Evolutionary conservation across 176 grass and related monocot species (phyloP).

Genomic region (Aegilops sharonensis): DNA sequence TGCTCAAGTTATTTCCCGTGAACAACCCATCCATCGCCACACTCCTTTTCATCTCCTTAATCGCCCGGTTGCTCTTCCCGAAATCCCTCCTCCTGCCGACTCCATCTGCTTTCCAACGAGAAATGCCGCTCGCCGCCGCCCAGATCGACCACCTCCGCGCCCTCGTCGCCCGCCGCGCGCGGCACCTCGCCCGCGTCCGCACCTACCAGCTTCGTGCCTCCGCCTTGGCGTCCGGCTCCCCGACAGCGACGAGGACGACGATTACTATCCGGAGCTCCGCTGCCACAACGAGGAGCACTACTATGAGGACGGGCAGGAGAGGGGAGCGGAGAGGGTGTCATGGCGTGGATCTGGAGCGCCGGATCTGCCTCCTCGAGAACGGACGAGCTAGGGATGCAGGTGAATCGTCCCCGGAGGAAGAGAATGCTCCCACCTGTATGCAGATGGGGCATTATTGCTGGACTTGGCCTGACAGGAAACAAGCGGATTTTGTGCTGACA

Average conservation of each 20-base stretch:
- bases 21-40: no score
- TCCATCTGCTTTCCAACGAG: constrained; percentile 32
- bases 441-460: neutral
- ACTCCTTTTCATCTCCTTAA: no score
- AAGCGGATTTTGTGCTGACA: neutral
- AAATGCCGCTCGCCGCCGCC: constrained; percentile 74
- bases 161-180: constrained; percentile 60
- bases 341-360: constrained; percentile 43
- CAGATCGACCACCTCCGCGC: constrained; percentile 60
- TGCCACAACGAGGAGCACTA: constrained; percentile 39
- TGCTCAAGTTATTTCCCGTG: no score
- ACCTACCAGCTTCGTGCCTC: constrained; percentile 33
- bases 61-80: no score
- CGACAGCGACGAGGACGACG: constrained; percentile 42
- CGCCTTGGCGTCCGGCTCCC: constrained; percentile 51
- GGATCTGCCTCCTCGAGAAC: constrained; percentile 45
- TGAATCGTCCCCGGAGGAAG: constrained; percentile 3
- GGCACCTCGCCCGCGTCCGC: constrained; percentile 38
- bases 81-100: no score
- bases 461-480: neutral
- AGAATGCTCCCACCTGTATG: constrained; percentile 22
- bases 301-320: constrained; percentile 23
- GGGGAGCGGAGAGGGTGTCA: constrained; percentile 10
- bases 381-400: neutral
- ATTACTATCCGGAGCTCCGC: constrained; percentile 39